Conservation (phyloP, 1,139 yeast genomes). For the Blastobotrys serpentis region DNA sequence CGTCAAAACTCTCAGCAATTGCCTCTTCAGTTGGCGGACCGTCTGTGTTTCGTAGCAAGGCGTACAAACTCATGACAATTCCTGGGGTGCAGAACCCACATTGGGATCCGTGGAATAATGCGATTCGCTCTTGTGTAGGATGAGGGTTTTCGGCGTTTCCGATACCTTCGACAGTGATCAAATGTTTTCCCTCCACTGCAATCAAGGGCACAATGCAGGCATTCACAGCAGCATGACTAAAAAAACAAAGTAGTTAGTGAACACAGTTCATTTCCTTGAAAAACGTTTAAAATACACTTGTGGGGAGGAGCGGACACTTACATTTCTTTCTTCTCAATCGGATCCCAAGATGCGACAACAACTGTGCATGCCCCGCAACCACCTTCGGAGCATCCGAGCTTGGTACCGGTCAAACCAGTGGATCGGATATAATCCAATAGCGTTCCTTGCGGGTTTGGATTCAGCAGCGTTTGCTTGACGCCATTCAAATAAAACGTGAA, state of each 20-base stretch:
- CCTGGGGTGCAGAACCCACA: slow-evolving; percentile 53
- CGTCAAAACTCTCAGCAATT: slow-evolving; percentile 46
- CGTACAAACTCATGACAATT: slow-evolving; percentile 48
- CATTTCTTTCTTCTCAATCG: slow-evolving; percentile 30
- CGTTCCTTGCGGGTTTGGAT: slow-evolving; percentile 45
- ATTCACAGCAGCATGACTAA: slow-evolving; percentile 42
- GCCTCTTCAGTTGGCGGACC: slow-evolving; percentile 43
- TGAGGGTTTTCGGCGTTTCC: slow-evolving; percentile 43
- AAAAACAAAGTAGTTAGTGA: not conserved
- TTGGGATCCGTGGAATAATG: slow-evolving; percentile 49
- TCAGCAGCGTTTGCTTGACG: slow-evolving; percentile 34
- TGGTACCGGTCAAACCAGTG: slow-evolving; percentile 45
- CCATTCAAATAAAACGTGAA: slow-evolving; percentile 45
- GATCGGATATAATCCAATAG: slow-evolving; percentile 43
- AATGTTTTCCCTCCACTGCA: slow-evolving; percentile 46
- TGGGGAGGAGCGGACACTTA: slow-evolving; percentile 21
- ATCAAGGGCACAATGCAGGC: slow-evolving; percentile 48
- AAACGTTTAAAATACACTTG: too few species aligned
- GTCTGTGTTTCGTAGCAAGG: slow-evolving; percentile 41
- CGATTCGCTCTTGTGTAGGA: slow-evolving; percentile 48
- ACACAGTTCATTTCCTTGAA: too few species aligned
- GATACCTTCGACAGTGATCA: slow-evolving; percentile 47
- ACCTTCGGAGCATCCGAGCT: slow-evolving; percentile 49
- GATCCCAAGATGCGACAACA: slow-evolving; percentile 40
- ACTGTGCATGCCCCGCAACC: slow-evolving; percentile 52